A percentile compares a stretch with the other conserved stretches of the same genome.
phyloP scores from a whole-genome alignment of 2,329 filamentous ascomycete species.

The Dothideomycetidae sp. region DNA sequence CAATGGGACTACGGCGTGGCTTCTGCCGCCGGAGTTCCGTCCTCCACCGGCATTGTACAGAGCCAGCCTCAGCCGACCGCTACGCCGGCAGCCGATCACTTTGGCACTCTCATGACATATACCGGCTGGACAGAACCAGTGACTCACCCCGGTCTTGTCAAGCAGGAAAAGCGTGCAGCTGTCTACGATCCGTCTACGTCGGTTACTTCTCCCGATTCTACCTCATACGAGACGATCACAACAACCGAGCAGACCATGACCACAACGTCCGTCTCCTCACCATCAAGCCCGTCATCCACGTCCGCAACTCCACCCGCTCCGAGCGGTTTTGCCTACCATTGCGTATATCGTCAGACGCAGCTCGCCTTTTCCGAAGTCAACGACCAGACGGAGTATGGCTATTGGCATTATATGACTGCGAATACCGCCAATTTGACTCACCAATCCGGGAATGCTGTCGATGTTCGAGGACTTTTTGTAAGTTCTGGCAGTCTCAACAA shows the following conservation, averaged over 20 bases:
- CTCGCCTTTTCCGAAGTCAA: constrained; percentile 30
- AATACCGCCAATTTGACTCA: constrained; percentile 29
- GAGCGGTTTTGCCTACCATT: constrained; percentile 18
- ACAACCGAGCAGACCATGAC: constrained; percentile 1
- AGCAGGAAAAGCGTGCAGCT: not conserved
- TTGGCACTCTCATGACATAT: constrained; percentile 2
- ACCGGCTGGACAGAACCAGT: constrained; percentile 7
- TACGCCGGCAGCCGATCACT: not conserved
- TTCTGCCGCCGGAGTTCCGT: not conserved
- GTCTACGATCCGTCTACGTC: not conserved
- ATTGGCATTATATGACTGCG: constrained; percentile 40
- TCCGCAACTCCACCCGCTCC: not conserved
- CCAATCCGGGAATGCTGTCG: constrained; percentile 32
- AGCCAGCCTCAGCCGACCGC: constrained; percentile 1
- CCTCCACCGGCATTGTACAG: not conserved
- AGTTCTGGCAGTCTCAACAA: constrained; percentile 30
- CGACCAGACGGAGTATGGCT: constrained; percentile 39
- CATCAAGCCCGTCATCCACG: not conserved
- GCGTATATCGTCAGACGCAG: constrained; percentile 19
- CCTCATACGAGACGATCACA: not conserved
- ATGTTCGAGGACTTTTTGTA: constrained; percentile 35
- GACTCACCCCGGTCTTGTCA: constrained; percentile 1
- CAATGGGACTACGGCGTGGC: constrained; percentile 45
- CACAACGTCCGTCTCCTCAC: not conserved
- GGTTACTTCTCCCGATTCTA: not conserved